Base-by-base conservation (phyloP, 805 yeast species). In the Candida ficus region DNA sequence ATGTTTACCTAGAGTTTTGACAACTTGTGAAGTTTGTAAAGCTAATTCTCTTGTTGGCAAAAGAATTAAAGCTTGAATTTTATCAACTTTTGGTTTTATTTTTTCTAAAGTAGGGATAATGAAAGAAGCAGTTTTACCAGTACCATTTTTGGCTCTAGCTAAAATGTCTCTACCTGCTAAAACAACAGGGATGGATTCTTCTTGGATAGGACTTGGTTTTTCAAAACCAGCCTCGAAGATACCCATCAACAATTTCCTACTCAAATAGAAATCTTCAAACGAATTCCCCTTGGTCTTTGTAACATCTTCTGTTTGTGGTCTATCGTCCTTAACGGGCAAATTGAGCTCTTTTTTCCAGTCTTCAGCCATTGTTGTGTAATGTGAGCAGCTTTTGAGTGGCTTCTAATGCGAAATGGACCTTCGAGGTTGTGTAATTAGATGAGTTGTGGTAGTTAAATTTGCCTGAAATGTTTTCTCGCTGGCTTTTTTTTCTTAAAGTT, bases 11-110 rank as follows among this genome's bases (percentile, higher is more conserved):
- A 93, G 73, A 11, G 98, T 90, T 65, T 91, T 83, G 41, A 93
- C 96, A 25, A 93, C 99, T 64, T 91, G 97, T 10, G 97, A 88
- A 7, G 98, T 93, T 67, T 93, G 99, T 56, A 93, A 73, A 4
- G 99, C 99, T 58, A 93, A 77, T 65, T 93, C 99, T 75, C 99
- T 85, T 12, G 99, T 93, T 54, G 99, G 99, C 20, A 93, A 95
- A 62, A 93, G 74, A 44, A 93, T 87, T 45, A 93, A 75, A 7
- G 95, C 93, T 66, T 93, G 99, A 53, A 89, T 87, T 60, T 84
- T 83, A 63, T 80, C 76, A 37, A 80, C 52, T 57, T 87, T 84
- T 41, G 97, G 90, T 64, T 90, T 86, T 46, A 89, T 73, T 60
- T 81, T 84, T 63, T 93, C 95, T 57, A 93, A 72, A 22, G 95